phyloP scores from a whole-genome alignment of 331 rosid genomes.

The Acacia concinna region DNA sequence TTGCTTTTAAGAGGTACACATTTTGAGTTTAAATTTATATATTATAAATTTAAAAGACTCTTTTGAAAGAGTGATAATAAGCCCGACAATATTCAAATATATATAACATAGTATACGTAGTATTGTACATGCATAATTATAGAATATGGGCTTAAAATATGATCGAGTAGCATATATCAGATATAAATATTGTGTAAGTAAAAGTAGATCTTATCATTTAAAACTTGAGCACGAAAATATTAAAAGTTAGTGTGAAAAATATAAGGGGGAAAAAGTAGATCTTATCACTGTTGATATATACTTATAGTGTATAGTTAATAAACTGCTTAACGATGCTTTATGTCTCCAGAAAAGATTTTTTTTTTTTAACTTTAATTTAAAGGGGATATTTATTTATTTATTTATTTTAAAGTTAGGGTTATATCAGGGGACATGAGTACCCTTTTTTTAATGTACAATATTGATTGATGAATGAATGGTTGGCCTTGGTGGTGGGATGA shows the following conservation, averaged over 20 bases:
- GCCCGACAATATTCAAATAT: no score
- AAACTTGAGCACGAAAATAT: no score
- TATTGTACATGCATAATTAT: no score
- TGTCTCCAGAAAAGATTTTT: neutral
- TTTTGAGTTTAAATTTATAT: no score
- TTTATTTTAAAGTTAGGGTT: neutral
- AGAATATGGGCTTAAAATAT: no score
- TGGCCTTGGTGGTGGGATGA: slow-evolving; percentile 27
- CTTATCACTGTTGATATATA: neutral
- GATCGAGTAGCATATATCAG: no score
- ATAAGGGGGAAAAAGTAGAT: neutral
- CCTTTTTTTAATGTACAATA: neutral
- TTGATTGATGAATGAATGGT: neutral
- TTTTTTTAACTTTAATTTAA: neutral
- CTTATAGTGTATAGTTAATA: neutral
- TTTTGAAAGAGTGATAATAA: no score
- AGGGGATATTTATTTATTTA: neutral
- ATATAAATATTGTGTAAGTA: no score
- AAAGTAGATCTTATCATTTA: neutral
- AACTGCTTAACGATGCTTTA: neutral
- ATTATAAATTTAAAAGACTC: no score
- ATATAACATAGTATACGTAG: no score
- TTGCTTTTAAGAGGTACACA: no score
- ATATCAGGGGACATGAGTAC: neutral
- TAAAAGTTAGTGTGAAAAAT: no score